phyloP scores from a whole-genome alignment of 768 basidiomycete species.

The Tylopilus plumbeoviolaceoides region DNA sequence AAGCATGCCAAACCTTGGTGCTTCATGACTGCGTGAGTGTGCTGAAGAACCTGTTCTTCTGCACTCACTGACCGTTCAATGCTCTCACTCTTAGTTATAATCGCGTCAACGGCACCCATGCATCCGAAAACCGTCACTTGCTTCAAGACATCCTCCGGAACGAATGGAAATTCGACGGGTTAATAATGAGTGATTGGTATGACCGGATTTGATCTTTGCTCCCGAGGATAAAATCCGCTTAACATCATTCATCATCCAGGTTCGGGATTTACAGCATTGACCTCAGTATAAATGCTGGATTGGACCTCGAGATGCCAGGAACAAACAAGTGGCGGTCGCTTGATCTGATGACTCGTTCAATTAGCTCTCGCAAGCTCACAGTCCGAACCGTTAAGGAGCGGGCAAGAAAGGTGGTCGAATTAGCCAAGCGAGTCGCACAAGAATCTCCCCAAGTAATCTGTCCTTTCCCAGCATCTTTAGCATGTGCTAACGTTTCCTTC shows the following conservation, averaged over 20 bases:
- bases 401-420: constrained; percentile 59
- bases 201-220: not conserved
- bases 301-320: constrained; percentile 81
- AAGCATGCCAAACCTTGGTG: constrained; percentile 51
- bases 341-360: constrained; percentile 60
- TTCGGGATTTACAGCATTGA: constrained; percentile 70
- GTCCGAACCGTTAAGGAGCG: constrained; percentile 62
- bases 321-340: constrained; percentile 70
- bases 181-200: constrained; percentile 83
- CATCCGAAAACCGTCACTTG: constrained; percentile 58
- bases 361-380: constrained; percentile 60
- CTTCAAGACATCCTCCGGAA: constrained; percentile 59
- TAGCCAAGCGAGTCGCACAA: constrained; percentile 66
- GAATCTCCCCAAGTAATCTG: constrained; percentile 58
- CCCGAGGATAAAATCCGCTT: not conserved
- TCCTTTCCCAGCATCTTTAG: not conserved
- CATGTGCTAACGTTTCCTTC: not conserved
- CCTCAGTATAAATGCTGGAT: constrained; percentile 64
- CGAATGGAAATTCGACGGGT: constrained; percentile 73
- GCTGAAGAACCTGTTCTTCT: not conserved
- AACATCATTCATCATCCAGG: constrained; percentile 35
- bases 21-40: constrained; percentile 59
- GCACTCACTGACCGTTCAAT: not conserved
- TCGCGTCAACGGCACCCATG: constrained; percentile 73
- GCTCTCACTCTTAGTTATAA: constrained; percentile 46